Conservation (phyloP, 1,139 yeast genomes). For the Starmera stellimalicola region DNA sequence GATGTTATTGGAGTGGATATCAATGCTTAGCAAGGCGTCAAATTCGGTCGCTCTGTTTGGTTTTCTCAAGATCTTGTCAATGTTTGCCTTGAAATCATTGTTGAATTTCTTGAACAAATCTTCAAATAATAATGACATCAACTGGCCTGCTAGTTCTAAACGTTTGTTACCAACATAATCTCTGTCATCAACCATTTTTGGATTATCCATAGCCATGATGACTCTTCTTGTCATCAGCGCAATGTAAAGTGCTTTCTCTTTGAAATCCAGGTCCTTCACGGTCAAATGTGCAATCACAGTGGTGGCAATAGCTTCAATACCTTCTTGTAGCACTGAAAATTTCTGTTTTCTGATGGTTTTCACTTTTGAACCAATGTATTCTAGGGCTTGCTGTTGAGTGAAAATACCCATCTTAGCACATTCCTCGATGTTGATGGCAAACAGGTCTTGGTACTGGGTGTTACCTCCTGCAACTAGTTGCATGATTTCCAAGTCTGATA, state of each 20-base stretch:
- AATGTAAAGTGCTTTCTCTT: conserved; percentile 88
- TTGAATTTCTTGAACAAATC: conserved; percentile 95
- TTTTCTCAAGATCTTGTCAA: conserved; percentile 86
- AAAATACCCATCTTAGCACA: conserved; percentile 78
- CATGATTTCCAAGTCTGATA: conserved; percentile 86
- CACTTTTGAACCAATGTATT: conserved; percentile 82
- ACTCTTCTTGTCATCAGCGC: conserved; percentile 97
- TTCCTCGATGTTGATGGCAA: conserved; percentile 90
- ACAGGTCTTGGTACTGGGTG: conserved; percentile 80
- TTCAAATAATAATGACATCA: conserved; percentile 89
- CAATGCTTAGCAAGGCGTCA: conserved; percentile 83
- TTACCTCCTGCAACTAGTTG: conserved; percentile 91
- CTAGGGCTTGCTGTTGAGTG: conserved; percentile 91
- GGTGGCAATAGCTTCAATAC: conserved; percentile 94
- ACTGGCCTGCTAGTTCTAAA: conserved; percentile 93
- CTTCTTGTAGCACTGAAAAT: conserved; percentile 78
- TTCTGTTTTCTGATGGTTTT: conserved; percentile 90
- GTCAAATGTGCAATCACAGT: conserved; percentile 93
- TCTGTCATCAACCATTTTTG: conserved; percentile 93
- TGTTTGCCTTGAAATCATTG: conserved; percentile 85
- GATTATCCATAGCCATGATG: conserved; percentile 89
- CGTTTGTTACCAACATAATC: conserved; percentile 98
- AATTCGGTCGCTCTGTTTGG: conserved; percentile 94
- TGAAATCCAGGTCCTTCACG: conserved; percentile 76
- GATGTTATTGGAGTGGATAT: conserved; percentile 84